These are phyloP conservation scores for Auxenochlorella pyrenoidosa DNA, from an alignment of 139 green algal species.

Conservation along the genomic window DNA sequence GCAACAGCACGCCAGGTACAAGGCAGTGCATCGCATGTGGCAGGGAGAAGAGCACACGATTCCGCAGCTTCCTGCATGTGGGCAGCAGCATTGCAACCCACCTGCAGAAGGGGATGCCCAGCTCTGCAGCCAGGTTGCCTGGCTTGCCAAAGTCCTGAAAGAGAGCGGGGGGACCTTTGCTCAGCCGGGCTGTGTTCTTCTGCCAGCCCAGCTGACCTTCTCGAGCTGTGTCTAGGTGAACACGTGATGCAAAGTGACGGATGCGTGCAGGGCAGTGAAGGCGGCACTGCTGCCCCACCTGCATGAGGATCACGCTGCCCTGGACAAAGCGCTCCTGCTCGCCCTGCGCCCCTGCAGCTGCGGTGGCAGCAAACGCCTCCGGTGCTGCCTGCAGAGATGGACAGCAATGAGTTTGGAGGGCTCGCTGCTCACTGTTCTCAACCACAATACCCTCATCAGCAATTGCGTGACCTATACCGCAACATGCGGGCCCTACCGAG, in stretches of 20 bases:
- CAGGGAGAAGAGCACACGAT: no score
- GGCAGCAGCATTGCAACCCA: not conserved
- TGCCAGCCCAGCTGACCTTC: no score
- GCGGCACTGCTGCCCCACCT: not conserved
- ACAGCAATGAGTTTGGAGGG: not conserved
- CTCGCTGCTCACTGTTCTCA: not conserved
- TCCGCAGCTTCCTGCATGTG: no score
- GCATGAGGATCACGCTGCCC: not conserved
- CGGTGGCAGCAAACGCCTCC: not conserved
- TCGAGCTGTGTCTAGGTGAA: no score
- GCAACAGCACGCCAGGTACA: not conserved
- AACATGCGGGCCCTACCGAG: no score
- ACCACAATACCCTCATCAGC: no score
- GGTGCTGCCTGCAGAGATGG: not conserved
- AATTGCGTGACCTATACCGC: no score
- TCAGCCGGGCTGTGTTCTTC: no score
- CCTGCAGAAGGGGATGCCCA: conserved; percentile 14
- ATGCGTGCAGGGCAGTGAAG: no score
- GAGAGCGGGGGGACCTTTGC: not conserved
- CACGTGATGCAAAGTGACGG: no score
- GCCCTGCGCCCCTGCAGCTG: not conserved
- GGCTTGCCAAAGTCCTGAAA: conserved; percentile 17
- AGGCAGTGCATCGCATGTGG: no score
- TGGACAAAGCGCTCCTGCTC: not conserved
- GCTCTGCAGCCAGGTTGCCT: conserved; percentile 9